Evolutionary conservation across 108 stramenopile genomes (phyloP).

Genomic region (Schizochytrium sp.): DNA sequence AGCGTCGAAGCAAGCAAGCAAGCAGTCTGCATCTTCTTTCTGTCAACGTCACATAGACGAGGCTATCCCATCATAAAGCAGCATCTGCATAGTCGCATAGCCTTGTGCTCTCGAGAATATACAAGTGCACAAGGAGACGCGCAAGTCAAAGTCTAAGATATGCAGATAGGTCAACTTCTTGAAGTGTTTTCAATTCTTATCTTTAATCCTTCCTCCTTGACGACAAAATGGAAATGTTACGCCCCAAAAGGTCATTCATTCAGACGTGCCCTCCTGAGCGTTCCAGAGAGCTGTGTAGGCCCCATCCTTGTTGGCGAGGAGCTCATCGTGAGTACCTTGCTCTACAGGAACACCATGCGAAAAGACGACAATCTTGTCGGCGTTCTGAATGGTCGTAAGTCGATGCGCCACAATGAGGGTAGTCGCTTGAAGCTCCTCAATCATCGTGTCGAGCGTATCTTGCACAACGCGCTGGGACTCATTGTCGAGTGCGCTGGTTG

Average conservation of each 20-base stretch:
- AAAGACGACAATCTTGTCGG: conserved; percentile 42
- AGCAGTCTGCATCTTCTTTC: too few relatives aligned
- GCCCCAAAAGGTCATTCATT: not conserved
- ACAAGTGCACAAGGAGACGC: too few relatives aligned
- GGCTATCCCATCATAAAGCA: too few relatives aligned
- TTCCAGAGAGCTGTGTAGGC: not conserved
- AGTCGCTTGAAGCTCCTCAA: conserved; percentile 14
- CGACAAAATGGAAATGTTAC: not conserved
- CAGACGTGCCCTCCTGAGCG: not conserved
- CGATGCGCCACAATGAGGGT: conserved; percentile 45
- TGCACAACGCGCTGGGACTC: conserved; percentile 43
- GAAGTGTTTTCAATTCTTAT: too few relatives aligned
- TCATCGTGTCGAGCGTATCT: conserved; percentile 27
- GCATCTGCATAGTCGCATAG: too few relatives aligned
- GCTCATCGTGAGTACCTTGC: conserved; percentile 26
- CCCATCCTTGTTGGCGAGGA: conserved; percentile 30
- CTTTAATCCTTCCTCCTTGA: too few relatives aligned
- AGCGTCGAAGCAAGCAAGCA: too few relatives aligned
- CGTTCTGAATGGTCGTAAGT: conserved; percentile 32
- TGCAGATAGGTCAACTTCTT: too few relatives aligned
- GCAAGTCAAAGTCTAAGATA: too few relatives aligned
- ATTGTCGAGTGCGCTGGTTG: conserved; percentile 49
- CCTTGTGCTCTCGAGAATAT: too few relatives aligned
- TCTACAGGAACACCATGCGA: conserved; percentile 27
- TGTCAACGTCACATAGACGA: too few relatives aligned